phyloP scores from a whole-genome alignment of 2,329 filamentous ascomycete genomes.

The Trichoderma arundinaceum region DNA sequence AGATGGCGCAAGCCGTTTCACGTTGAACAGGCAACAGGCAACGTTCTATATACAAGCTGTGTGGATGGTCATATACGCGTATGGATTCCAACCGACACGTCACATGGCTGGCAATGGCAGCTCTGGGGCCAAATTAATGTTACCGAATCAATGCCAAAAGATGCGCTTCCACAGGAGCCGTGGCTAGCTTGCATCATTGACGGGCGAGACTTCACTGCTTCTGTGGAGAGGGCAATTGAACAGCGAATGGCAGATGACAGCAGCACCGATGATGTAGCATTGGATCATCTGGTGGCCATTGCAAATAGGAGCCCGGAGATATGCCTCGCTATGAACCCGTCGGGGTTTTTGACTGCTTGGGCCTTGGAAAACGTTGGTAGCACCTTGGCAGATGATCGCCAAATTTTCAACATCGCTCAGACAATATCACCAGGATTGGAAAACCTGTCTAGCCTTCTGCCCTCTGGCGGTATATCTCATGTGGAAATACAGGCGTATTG shows the following conservation, averaged over 20 bases:
- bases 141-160: slow-evolving; percentile 66
- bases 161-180: slow-evolving; percentile 35
- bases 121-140: slow-evolving; percentile 85
- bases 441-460: slow-evolving; percentile 47
- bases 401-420: slow-evolving; percentile 86
- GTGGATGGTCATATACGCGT: slow-evolving; percentile 79
- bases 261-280: slow-evolving; percentile 69
- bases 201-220: slow-evolving; percentile 76
- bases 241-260: slow-evolving; percentile 58
- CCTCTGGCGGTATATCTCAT: slow-evolving; percentile 48
- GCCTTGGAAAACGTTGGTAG: slow-evolving; percentile 85
- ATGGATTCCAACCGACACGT: slow-evolving; percentile 79
- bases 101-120: slow-evolving; percentile 73
- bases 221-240: slow-evolving; percentile 77
- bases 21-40: slow-evolving; percentile 77
- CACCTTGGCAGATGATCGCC: slow-evolving; percentile 67
- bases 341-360: slow-evolving; percentile 88
- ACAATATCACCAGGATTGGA: slow-evolving; percentile 64
- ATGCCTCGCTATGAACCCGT: slow-evolving; percentile 82
- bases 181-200: slow-evolving; percentile 76
- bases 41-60: slow-evolving; percentile 89
- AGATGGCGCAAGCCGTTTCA: slow-evolving; percentile 85
- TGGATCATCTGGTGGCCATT: slow-evolving; percentile 85
- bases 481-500: slow-evolving; percentile 77
- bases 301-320: slow-evolving; percentile 87